Evolutionary conservation across 2,329 filamentous ascomycete genomes (phyloP), one percentile per base, ranked within the genome.

Genomic region (Thielaviopsis populi): DNA sequence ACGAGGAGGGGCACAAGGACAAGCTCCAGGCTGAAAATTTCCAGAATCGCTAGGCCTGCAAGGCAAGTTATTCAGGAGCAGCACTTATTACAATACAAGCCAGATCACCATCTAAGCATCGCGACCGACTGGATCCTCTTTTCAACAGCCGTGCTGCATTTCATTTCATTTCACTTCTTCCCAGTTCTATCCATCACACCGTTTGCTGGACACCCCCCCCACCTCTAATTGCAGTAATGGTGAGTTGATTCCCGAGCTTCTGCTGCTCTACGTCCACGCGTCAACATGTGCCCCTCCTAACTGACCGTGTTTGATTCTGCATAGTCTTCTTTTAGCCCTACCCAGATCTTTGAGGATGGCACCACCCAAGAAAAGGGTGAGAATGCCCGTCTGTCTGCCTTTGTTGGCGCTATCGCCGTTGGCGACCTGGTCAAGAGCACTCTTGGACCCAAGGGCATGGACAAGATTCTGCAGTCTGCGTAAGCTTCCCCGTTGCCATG

Each of bases 301-400:
- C 61, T 54, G 24, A 56, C 24, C 19, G 24, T 22, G 3, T 63
- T 56, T 43, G 27, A 4, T n/a, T 27, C 24, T 22, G n/a, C 53
- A 65, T 56, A 68, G 67, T 61, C 67, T 60, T 86, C 83, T 70
- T 86, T 86, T 75, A 94, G 91, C 78, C 91, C 92, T 72, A 96
- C 91, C 68, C 92, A 97, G 78, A 97, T 97, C 80, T 97, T 97
- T 77, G 89, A 91, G 72, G 90, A 96, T 76, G 91, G 95, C 74
- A 94, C 95, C 69, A 94, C 88, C 65, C 90, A 97, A 78, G 92
- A 97, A 79, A 97, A 96, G 80, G 94, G 94, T 71, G 92, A 97
- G 80, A 97, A 97, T 88, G 92, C 94, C 72, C 90, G 92, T 83
- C 87, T 97, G 70, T 88, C 90, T n/a, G 92, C 92, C 68, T 99